Evolutionary conservation across 768 basidiomycete genomes (phyloP), one percentile per base, ranked within the genome.

Genomic region (Termitomyces heimii): DNA sequence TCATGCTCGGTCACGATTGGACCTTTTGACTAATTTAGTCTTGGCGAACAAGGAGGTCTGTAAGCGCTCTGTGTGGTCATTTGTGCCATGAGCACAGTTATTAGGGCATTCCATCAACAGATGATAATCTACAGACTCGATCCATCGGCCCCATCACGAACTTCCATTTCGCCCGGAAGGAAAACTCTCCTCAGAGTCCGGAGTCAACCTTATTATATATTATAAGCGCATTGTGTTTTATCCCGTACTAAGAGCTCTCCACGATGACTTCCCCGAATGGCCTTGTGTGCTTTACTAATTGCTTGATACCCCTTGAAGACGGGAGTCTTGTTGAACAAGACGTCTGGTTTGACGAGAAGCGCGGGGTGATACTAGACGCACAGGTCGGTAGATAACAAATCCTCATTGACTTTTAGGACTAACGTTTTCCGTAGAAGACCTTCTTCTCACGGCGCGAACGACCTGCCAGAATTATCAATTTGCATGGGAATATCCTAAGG

Each of bases 231-330:
- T 35, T 26, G 24, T 29, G 44, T 50, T 16, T 24, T 28, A 3
- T 40, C 16, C n/a, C 46, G 2, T 10, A 26, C n/a, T 35, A 52
- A 49, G n/a, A 60, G 28, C 49, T 54, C 14, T 51, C 47, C 34
- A 44, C 63, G 42, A 80, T 78, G 77, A 65, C 74, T 58, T 75
- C 79, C 52, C 43, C 74, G 4, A 91, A 92, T 70, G 82, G 82
- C 46, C 77, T 94, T 26, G 73, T 92, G 51, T 90, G 92, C 71
- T 92, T 94, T 72, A 94, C 92, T 39, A 94, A 94, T 70, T 92
- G 92, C 63, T 70, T 88, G 55, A 76, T 95, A 26, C 84, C 88
- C 1, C 81, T 78, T 55, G 91, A 94, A 67, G 90, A 94, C 65
- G 92, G 92, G 18, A 82, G 77, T 51, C 77, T 94, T 18, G 69